Percentiles rank a stretch among this genome's conserved stretches.
These are phyloP conservation scores for Rubroboletus pulcherrimus DNA, from an alignment of 768 basidiomycete genomes.

Conservation along the genomic window DNA sequence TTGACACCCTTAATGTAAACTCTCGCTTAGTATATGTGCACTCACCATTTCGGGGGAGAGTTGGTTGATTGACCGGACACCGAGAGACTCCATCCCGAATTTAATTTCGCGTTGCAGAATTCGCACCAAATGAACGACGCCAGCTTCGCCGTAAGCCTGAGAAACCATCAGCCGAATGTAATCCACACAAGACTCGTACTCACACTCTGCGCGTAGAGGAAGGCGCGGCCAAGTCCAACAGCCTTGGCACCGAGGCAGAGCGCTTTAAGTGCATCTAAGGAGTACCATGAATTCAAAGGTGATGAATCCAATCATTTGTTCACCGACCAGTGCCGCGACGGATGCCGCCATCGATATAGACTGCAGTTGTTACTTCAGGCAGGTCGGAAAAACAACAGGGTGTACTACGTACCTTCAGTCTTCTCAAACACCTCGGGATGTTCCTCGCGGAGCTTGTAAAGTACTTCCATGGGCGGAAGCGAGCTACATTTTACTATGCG, in stretches of 20 bases:
- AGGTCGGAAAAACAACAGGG: neutral
- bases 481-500: slow-evolving; percentile 43
- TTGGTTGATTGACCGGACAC: slow-evolving; percentile 60
- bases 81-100: slow-evolving; percentile 71
- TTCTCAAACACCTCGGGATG: slow-evolving; percentile 72
- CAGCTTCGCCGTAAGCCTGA: slow-evolving; percentile 73
- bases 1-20: slow-evolving; percentile 1
- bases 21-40: neutral
- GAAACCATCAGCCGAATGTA: slow-evolving; percentile 2
- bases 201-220: slow-evolving; percentile 85
- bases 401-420: slow-evolving; percentile 51
- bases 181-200: slow-evolving; percentile 17
- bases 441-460: slow-evolving; percentile 67
- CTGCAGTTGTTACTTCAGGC: slow-evolving; percentile 33
- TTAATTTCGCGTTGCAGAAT: slow-evolving; percentile 78
- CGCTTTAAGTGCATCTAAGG: slow-evolving; percentile 79
- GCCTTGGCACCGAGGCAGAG: slow-evolving; percentile 84
- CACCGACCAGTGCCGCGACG: slow-evolving; percentile 69
- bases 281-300: neutral
- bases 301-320: neutral
- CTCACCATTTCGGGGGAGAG: slow-evolving; percentile 74
- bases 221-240: slow-evolving; percentile 81
- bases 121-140: slow-evolving; percentile 59
- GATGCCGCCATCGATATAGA: slow-evolving; percentile 81
- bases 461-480: slow-evolving; percentile 72